These are phyloP conservation scores for Wickerhamiella allomyrinae DNA, from an alignment of 805 yeast genomes.

Conservation along the genomic window DNA sequence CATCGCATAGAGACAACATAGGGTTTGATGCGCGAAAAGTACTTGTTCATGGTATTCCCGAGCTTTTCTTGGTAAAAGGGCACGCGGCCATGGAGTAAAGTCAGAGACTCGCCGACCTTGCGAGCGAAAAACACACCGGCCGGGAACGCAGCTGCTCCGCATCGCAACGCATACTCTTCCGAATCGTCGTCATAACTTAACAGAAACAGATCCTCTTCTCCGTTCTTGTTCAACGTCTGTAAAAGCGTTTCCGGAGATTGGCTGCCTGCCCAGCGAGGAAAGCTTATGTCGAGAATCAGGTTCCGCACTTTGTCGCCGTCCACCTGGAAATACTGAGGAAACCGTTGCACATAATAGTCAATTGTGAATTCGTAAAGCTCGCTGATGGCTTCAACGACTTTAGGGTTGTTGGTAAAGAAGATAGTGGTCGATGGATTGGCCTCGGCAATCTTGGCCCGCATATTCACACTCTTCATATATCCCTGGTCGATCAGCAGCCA, in stretches of 20 bases:
- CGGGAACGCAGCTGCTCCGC: slow-evolving; percentile 49
- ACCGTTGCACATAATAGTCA: slow-evolving; percentile 31
- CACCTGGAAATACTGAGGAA: slow-evolving; percentile 37
- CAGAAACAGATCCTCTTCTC: slow-evolving; percentile 55
- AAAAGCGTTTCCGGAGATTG: slow-evolving; percentile 8
- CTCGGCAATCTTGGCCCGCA: not conserved
- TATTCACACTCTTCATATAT: not conserved
- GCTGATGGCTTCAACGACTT: slow-evolving; percentile 16
- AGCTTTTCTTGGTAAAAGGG: slow-evolving; percentile 49
- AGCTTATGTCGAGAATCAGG: slow-evolving; percentile 7
- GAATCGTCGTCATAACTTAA: slow-evolving; percentile 11
- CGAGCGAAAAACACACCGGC: slow-evolving; percentile 58
- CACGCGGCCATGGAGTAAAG: slow-evolving; percentile 55
- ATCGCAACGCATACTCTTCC: slow-evolving; percentile 35
- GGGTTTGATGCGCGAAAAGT: slow-evolving; percentile 30
- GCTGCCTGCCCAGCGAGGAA: slow-evolving; percentile 12
- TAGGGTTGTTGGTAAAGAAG: not conserved
- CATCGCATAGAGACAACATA: not conserved
- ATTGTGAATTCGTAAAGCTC: slow-evolving; percentile 37
- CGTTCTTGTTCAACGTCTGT: slow-evolving; percentile 19
- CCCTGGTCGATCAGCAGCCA: not conserved
- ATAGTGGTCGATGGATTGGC: not conserved
- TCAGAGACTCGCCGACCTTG: slow-evolving; percentile 39
- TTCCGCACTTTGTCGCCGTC: slow-evolving; percentile 16
- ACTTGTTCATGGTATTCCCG: slow-evolving; percentile 49